These are phyloP conservation scores for Neophaeococcomyces aloes DNA, from an alignment of 2,329 filamentous ascomycete genomes.

Conservation along the genomic window DNA sequence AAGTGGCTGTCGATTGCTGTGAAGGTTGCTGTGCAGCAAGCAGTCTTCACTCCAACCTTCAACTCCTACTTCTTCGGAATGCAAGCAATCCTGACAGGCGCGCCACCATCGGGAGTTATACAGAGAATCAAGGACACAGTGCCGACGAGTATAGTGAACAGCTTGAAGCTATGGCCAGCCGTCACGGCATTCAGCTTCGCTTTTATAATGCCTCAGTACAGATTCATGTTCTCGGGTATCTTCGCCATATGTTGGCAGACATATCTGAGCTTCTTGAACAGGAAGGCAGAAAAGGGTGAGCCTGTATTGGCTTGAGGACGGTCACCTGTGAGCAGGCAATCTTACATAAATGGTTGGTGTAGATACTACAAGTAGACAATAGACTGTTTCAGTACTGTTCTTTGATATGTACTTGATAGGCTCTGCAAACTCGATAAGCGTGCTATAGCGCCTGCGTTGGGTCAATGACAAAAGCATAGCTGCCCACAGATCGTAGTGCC, in stretches of 20 bases:
- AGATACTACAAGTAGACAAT: too few relatives aligned
- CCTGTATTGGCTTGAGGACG: too few relatives aligned
- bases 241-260: conserved; percentile 88
- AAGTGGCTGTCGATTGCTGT: conserved; percentile 58
- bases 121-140: conserved; percentile 66
- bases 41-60: conserved; percentile 70
- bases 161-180: conserved; percentile 77
- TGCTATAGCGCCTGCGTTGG: too few relatives aligned
- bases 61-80: conserved; percentile 74
- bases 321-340: too few relatives aligned
- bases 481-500: too few relatives aligned
- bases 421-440: too few relatives aligned
- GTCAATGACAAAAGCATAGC: too few relatives aligned
- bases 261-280: conserved; percentile 55
- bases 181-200: conserved; percentile 80
- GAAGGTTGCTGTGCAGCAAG: conserved; percentile 73
- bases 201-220: conserved; percentile 68
- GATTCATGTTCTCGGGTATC: conserved; percentile 67
- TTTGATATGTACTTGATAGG: too few relatives aligned
- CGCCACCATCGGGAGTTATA: conserved; percentile 51
- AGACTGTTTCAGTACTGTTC: too few relatives aligned
- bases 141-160: conserved; percentile 65
- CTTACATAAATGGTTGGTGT: too few relatives aligned
- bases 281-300: conserved; percentile 20
- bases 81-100: conserved; percentile 65